Evolutionary conservation across 352 stramenopile genomes (phyloP), one percentile per base, ranked within the genome.

Genomic region (Phytophthora ohioensis): DNA sequence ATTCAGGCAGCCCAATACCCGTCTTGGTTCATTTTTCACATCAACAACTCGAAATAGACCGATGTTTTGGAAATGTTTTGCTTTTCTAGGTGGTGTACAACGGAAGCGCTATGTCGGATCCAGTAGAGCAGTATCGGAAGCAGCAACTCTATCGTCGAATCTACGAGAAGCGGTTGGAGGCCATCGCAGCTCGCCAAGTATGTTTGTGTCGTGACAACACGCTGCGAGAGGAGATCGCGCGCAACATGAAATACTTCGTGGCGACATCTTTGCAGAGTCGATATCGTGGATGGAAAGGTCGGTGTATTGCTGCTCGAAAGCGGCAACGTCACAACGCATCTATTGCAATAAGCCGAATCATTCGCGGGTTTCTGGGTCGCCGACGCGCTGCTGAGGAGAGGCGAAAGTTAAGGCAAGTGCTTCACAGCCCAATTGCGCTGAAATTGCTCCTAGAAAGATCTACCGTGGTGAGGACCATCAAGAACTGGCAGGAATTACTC

Each of bases 221-320:
- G 10, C 53, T 94, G 7, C 80, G 84, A 27, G 86, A 93, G 52
- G 88, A 95, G 57, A 91, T 92, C 46, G 65, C 84, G 31, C 57
- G 72, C 59, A 94, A 92, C 67, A 91, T 90, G 80, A 89, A 87
- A 27, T 67, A 86, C 63, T 91, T 90, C 21, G 85, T 94, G 32
- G 88, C 88, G 7, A 90, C 82, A 6, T 82, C 82, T 31, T 62
- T 95, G 4, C 88, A 94, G 69, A 79, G 84, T 42, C 71, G 75
- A 13, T 92, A 81, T 61, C 82, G 86, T 7, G 85, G 88, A 0
- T 95, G 78, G 77, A 79, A 84, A 48, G 84, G 81, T 0, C 86
- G 88, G 0, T 75, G 73, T 30, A 39, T 82, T 5, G 80, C 73
- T 7, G 57, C 63, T 8, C 59, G 58, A 15, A 78, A 77, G 7